Evolutionary conservation across 2,329 filamentous ascomycete species (phyloP), one percentile per base, ranked within the genome.

Genomic region (Calycina herbarum): DNA sequence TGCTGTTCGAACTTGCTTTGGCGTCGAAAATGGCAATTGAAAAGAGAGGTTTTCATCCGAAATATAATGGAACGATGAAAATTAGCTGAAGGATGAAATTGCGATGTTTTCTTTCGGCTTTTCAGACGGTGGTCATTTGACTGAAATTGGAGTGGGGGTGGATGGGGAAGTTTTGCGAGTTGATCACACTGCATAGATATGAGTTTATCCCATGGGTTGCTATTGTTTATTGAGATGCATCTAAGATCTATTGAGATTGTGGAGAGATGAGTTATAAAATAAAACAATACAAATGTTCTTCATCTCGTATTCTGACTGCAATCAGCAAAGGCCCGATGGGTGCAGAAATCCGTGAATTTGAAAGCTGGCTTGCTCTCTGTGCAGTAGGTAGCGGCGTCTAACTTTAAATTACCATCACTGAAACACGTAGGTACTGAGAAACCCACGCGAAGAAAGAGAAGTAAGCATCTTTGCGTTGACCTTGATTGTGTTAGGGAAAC

Each of bases 1-100:
- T 64, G 91, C 93, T 7, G 81, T 98, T 51, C 84, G 86, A 70
- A 83, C 81, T 66, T 81, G 82, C 67, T 91, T 90, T 76, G 45
- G n/a, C 3, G 45, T 51, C n/a, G 45, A 51, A 11, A 20, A 24
- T 51, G 45, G 45, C 6, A 51, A 51, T 3, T 51, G 8, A 51
- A 24, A 24, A 5, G 35, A 24, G n/a, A 5, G 5, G 29, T 3
- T 31, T 31, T 3, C 5, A 31, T 20, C 1, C 45, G 17, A 20
- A 20, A 20, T 20, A 7, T 10, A 24, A 11, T 51, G n/a, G 20
- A 11, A 51, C 6, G 1, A 11, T 51, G 45, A 51, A 10, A 7
- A 4, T 33, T 7, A 5, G 7, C 0, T 2, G 45, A 51, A 51
- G 8, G n/a, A 27, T 51, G n/a, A 11, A 20, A n/a, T 27, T 51